phyloP scores from a whole-genome alignment of 768 basidiomycete genomes.

The Naganishia vaughanmartiniae region DNA sequence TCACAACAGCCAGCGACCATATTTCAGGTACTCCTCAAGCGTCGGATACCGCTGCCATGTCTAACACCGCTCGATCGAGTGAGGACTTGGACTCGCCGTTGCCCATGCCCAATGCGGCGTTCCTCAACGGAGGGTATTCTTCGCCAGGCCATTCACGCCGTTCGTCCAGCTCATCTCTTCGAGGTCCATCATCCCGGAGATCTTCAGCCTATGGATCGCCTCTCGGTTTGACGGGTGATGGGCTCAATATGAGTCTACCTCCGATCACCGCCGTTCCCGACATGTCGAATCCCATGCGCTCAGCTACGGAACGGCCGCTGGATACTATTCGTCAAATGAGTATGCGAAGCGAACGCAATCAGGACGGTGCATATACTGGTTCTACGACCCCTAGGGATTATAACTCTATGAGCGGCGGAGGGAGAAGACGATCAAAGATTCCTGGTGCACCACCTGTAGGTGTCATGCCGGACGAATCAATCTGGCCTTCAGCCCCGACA shows the following conservation, averaged over 20 bases:
- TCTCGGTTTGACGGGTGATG: slow-evolving; percentile 23
- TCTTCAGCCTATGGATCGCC: slow-evolving; percentile 23
- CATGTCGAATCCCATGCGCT: slow-evolving; percentile 45
- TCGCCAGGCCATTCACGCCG: slow-evolving; percentile 21
- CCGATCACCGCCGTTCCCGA: slow-evolving; percentile 35
- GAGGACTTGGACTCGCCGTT: slow-evolving; percentile 17
- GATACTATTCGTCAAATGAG: slow-evolving; percentile 46
- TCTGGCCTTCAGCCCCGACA: slow-evolving; percentile 22
- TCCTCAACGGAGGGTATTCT: slow-evolving; percentile 14
- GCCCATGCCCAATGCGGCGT: slow-evolving; percentile 17
- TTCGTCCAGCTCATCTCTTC: slow-evolving; percentile 15
- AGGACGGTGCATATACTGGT: neutral
- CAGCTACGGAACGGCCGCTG: slow-evolving; percentile 45
- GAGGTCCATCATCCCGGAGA: neutral
- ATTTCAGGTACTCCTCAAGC: neutral
- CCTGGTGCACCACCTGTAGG: neutral
- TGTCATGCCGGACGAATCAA: slow-evolving; percentile 22
- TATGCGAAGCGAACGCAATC: slow-evolving; percentile 30
- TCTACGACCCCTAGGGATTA: neutral
- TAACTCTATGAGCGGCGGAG: slow-evolving; percentile 8
- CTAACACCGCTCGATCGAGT: neutral
- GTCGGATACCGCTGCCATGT: neutral
- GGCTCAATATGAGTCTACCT: slow-evolving; percentile 9
- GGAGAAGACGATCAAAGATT: slow-evolving; percentile 1
- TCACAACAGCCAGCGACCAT: neutral